Evolutionary conservation across 768 basidiomycete genomes (phyloP).

Genomic region (Rhizopogon sp.): DNA sequence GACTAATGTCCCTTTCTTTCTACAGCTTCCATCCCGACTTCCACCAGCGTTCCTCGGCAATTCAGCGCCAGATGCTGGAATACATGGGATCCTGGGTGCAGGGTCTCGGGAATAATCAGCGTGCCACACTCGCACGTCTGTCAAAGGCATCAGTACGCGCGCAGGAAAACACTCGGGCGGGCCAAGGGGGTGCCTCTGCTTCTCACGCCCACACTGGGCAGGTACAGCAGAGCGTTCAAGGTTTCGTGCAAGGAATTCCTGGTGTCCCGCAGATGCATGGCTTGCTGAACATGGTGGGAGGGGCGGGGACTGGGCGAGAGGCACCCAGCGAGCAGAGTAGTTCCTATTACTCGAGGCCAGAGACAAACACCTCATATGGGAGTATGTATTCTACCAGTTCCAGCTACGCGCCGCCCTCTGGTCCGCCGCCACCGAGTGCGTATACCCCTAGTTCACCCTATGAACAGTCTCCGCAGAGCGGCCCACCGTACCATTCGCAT

Average conservation of each 20-base stretch:
- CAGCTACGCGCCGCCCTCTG: slow-evolving; percentile 7
- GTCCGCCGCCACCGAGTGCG: slow-evolving; percentile 9
- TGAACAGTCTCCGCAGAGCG: not conserved
- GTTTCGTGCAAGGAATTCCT: slow-evolving; percentile 42
- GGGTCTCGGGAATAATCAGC: slow-evolving; percentile 41
- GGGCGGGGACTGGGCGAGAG: slow-evolving; percentile 7
- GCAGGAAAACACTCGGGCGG: slow-evolving; percentile 62
- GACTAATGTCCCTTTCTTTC: not conserved
- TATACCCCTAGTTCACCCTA: slow-evolving; percentile 10
- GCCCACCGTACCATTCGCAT: not conserved
- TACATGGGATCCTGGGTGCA: slow-evolving; percentile 61
- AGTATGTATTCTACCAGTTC: not conserved
- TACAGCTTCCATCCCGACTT: slow-evolving; percentile 82
- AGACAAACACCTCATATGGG: not conserved
- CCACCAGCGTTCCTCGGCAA: slow-evolving; percentile 53
- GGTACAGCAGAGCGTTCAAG: slow-evolving; percentile 42
- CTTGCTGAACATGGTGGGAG: slow-evolving; percentile 26
- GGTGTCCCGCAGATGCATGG: slow-evolving; percentile 41
- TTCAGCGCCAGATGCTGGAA: slow-evolving; percentile 75
- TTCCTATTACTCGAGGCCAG: slow-evolving; percentile 21
- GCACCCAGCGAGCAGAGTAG: slow-evolving; percentile 22
- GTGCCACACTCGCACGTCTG: slow-evolving; percentile 50
- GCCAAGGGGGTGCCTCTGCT: slow-evolving; percentile 41
- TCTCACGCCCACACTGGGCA: slow-evolving; percentile 47
- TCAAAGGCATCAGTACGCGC: slow-evolving; percentile 62